Percentiles rank a stretch among this genome's conserved stretches.
Evolutionary conservation across 179 eudicot genomes (phyloP).

Genomic region (Dionaea muscipula): DNA sequence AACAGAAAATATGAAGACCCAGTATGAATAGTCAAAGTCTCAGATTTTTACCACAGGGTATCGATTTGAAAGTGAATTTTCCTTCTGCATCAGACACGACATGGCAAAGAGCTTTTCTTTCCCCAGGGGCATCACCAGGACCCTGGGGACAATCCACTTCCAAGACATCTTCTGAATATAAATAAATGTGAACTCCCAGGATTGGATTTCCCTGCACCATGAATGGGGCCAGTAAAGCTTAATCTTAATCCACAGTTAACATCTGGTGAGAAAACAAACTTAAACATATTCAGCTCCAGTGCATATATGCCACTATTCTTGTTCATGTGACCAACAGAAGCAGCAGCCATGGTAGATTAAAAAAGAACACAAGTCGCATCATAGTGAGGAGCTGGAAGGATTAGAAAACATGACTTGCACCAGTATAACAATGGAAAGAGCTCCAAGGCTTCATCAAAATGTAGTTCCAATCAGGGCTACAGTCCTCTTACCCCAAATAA

Average conservation of each 20-base stretch:
- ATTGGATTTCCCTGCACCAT: conserved; percentile 76
- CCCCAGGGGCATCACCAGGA: conserved; percentile 56
- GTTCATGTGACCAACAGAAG: too few relatives aligned
- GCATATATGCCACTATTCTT: background rate
- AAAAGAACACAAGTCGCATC: too few relatives aligned
- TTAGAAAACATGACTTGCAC: too few relatives aligned
- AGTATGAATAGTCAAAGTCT: background rate
- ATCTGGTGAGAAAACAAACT: background rate
- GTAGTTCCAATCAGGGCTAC: too few relatives aligned
- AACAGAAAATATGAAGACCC: conserved; percentile 3
- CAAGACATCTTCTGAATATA: conserved; percentile 67
- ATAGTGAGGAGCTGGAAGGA: too few relatives aligned
- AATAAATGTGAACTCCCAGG: conserved; percentile 83
- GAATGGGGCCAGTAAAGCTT: conserved; percentile 2
- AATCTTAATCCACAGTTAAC: background rate
- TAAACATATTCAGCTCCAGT: background rate
- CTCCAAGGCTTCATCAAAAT: too few relatives aligned
- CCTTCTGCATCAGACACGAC: conserved; percentile 85
- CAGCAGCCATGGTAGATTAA: too few relatives aligned
- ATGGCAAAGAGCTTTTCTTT: conserved; percentile 71
- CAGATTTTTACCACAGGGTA: conserved; percentile 70
- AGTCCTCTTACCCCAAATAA: too few relatives aligned
- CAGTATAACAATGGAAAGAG: too few relatives aligned
- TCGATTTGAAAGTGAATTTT: conserved; percentile 57
- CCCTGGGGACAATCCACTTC: conserved; percentile 74